A percentile compares a stretch with the other conserved stretches of the same genome.
These are phyloP conservation scores for Neofusicoccum sp. DNA, from an alignment of 2,329 filamentous ascomycete species.

Conservation along the genomic window DNA sequence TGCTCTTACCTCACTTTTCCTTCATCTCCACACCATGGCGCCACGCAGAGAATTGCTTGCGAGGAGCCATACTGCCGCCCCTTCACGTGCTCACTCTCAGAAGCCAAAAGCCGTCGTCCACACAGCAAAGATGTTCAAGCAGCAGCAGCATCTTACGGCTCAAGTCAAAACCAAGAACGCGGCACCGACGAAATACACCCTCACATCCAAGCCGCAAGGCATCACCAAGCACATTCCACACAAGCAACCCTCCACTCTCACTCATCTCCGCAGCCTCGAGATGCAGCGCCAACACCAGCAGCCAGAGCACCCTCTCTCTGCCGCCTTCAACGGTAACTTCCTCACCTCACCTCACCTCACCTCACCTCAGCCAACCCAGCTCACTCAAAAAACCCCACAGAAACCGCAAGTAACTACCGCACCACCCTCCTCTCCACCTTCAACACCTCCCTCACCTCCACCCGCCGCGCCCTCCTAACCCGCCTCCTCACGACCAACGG, in stretches of 20 bases:
- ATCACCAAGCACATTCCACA: neutral
- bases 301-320: conserved; percentile 27
- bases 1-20: neutral
- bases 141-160: neutral
- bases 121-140: conserved; percentile 3
- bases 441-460: conserved; percentile 22
- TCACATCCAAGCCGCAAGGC: conserved; percentile 7
- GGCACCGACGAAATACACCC: neutral
- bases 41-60: neutral
- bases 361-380: neutral
- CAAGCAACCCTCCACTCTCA: neutral
- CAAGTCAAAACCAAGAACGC: neutral
- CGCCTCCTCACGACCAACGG: conserved; percentile 14
- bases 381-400: conserved; percentile 21
- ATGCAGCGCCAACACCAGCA: conserved; percentile 19
- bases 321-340: conserved; percentile 29
- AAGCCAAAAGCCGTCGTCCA: neutral
- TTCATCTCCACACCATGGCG: neutral
- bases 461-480: conserved; percentile 22
- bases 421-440: conserved; percentile 25
- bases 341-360: neutral
- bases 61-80: neutral
- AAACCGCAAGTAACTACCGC: conserved; percentile 29
- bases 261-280: conserved; percentile 19
- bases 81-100: neutral